Conservation (phyloP, 1,139 yeast species). For the Pichia sp. region DNA sequence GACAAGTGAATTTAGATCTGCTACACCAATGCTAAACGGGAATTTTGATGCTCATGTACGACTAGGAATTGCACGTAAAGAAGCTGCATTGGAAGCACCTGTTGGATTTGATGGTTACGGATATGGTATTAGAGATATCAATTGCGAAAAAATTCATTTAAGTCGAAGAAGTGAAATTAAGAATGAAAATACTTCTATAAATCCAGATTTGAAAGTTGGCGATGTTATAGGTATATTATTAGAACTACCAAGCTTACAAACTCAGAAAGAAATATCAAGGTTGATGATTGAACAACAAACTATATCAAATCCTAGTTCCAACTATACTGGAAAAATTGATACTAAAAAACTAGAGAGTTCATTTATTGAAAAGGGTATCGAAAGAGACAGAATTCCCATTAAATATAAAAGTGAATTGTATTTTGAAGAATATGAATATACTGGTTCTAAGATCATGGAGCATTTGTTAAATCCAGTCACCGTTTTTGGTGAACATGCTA, state of each 20-base stretch:
- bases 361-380: constrained; percentile 31
- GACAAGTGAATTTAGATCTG: constrained; percentile 17
- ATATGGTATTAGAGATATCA: constrained; percentile 77
- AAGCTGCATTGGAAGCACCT: constrained; percentile 89
- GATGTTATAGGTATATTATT: constrained; percentile 80
- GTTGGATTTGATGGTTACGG: constrained; percentile 95
- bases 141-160: constrained; percentile 73
- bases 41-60: constrained; percentile 44
- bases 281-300: constrained; percentile 30
- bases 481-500: constrained; percentile 61
- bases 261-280: constrained; percentile 37
- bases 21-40: constrained; percentile 4
- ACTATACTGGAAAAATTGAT: neutral
- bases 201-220: constrained; percentile 58
- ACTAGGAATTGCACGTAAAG: constrained; percentile 76
- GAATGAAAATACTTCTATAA: no score
- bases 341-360: neutral
- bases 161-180: constrained; percentile 50
- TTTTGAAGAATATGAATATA: constrained; percentile 84
- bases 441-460: constrained; percentile 69
- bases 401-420: constrained; percentile 71
- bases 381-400: constrained; percentile 84
- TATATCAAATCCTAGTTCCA: constrained; percentile 22
- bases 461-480: constrained; percentile 69
- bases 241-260: constrained; percentile 52